Conservation (phyloP, 768 basidiomycete species). For the Mycena capillaripes region DNA sequence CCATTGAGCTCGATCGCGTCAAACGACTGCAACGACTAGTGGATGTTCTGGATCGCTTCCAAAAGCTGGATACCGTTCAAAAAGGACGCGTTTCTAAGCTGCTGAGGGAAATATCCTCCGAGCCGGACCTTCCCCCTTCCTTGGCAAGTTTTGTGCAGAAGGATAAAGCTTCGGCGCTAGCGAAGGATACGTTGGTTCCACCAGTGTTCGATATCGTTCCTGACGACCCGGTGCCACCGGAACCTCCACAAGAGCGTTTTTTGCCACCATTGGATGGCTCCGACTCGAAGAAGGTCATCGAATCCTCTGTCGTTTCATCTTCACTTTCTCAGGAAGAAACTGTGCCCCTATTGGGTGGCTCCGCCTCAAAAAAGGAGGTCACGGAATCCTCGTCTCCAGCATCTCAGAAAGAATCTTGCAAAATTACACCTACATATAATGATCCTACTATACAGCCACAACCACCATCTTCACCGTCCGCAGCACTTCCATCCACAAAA, state of each 20-base stretch:
- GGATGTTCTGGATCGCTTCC: slow-evolving; percentile 54
- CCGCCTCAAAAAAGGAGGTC: background rate
- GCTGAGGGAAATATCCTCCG: slow-evolving; percentile 39
- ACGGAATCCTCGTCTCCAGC: background rate
- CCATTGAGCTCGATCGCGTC: slow-evolving; percentile 71
- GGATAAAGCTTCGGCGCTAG: background rate
- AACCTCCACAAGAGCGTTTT: background rate
- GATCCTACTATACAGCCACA: background rate
- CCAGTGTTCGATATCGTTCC: background rate
- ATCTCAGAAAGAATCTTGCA: background rate
- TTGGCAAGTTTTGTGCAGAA: background rate
- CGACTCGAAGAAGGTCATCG: background rate
- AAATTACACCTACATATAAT: slow-evolving; percentile 4
- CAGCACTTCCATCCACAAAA: background rate
- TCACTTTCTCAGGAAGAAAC: no score
- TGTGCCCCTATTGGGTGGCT: background rate
- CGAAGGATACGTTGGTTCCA: background rate
- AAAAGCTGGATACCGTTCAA: slow-evolving; percentile 46
- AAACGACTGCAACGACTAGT: slow-evolving; percentile 63
- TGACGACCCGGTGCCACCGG: background rate
- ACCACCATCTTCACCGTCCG: background rate
- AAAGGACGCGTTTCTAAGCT: slow-evolving; percentile 46
- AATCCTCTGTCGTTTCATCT: background rate
- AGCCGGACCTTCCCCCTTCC: background rate
- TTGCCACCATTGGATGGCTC: background rate